phyloP scores from a whole-genome alignment of 306 rosid genomes.

The Pachyrhizus erosus region DNA sequence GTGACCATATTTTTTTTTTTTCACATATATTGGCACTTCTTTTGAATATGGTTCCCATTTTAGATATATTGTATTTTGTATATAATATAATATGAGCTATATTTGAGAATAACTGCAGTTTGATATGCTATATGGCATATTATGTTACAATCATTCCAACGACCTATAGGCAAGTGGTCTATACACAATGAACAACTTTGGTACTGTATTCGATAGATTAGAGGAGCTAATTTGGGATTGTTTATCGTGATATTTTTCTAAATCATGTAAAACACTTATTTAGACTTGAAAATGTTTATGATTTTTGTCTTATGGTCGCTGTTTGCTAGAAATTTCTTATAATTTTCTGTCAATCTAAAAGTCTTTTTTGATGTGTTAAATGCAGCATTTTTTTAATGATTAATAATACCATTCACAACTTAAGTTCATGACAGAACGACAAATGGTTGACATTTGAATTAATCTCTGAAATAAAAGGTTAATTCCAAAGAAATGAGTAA shows the following conservation, averaged over 20 bases:
- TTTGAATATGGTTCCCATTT: constrained; percentile 17
- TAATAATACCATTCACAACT: background rate
- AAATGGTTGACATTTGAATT: background rate
- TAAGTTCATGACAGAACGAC: background rate
- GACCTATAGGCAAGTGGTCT: background rate
- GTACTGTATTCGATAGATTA: background rate
- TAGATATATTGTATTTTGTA: background rate
- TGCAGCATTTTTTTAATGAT: background rate
- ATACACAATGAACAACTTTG: background rate
- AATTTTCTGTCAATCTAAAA: background rate
- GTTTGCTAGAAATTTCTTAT: constrained; percentile 12
- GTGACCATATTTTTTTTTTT: background rate
- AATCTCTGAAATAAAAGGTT: background rate
- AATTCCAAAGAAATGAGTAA: background rate
- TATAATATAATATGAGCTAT: background rate
- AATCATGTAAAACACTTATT: background rate
- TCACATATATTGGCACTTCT: background rate
- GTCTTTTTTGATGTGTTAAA: background rate
- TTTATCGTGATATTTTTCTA: constrained; percentile 9
- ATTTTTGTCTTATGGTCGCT: background rate
- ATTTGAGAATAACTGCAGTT: background rate
- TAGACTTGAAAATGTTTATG: background rate
- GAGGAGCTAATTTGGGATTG: constrained; percentile 6
- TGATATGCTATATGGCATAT: background rate
- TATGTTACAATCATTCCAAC: background rate